Base-by-base conservation (phyloP, 2,329 filamentous ascomycete species). In the Colletotrichum sp. region DNA sequence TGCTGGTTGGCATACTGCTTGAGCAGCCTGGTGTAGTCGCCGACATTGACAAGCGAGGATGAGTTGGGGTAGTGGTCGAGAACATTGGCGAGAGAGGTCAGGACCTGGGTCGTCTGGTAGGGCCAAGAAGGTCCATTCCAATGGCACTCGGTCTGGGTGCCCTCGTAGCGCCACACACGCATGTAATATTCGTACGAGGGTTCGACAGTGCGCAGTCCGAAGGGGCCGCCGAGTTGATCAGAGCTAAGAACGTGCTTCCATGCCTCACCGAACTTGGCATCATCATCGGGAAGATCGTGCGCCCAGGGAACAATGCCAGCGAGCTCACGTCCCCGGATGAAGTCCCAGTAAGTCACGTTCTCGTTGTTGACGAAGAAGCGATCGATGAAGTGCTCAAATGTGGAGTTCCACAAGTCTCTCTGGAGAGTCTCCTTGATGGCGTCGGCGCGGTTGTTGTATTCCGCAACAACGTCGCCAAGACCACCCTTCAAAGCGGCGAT, bases 111-210 rank as follows among this genome's bases (percentile, higher is more conserved):
- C 2, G 86, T 88, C 4, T 84, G 84, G 76, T 83, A 88, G 4
- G 87, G 86, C 87, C 87, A 88, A n/a, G 84, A 86, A 77, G 85
- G 85, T 2, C 87, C 86, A 70, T 88, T 83, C 87, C 86, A 88
- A 69, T 82, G 83, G 76, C 86, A 88, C 71, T 86, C 79, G 12
- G 69, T 72, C 6, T 77, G 72, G 3, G 36, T 69, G 2, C 77
- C 76, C 36, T 80, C 70, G 70, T 80, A 72, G 18, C 65, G 28
- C 57, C 65, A 69, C 8, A 69, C 55, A 6, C 55, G 71, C 75
- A 82, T 82, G 77, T 84, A 87, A 80, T 85, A 87, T 7, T 82
- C 82, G 75, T 86, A 84, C 21, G 82, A 81, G 65, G 83, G 83
- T 80, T 87, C 86, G 4, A 86, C 79, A 7, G 86, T 88, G 7